Evolutionary conservation across 2,329 filamentous ascomycete species (phyloP).

Genomic region (Nannizzia gypsea): DNA sequence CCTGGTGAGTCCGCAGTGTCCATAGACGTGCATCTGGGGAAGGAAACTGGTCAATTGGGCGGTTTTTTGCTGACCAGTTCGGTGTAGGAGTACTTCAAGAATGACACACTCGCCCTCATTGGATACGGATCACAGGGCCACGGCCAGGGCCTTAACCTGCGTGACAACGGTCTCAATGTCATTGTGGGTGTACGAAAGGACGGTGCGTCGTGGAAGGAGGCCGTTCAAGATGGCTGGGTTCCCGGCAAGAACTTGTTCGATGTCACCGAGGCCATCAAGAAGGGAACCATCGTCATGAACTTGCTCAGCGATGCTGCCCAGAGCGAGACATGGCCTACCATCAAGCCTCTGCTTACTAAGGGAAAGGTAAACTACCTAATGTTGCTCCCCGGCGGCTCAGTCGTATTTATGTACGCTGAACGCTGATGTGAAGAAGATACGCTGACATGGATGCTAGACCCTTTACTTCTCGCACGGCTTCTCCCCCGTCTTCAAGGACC

Average conservation of each 20-base stretch:
- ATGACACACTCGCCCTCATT: slow-evolving; percentile 97
- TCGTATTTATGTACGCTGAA: too few relatives aligned
- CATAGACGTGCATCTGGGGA: too few relatives aligned
- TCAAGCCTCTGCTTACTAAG: slow-evolving; percentile 97
- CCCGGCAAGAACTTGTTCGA: slow-evolving; percentile 98
- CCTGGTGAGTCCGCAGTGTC: slow-evolving; percentile 51
- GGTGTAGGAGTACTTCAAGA: slow-evolving; percentile 91
- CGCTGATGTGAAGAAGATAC: background rate
- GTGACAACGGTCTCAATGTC: slow-evolving; percentile 98
- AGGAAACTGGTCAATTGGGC: background rate
- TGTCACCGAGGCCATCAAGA: slow-evolving; percentile 87
- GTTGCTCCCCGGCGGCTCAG: background rate
- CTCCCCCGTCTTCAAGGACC: slow-evolving; percentile 99
- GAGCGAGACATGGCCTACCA: slow-evolving; percentile 94
- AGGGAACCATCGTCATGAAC: slow-evolving; percentile 97
- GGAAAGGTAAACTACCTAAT: slow-evolving; percentile 90
- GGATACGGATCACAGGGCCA: slow-evolving; percentile 97
- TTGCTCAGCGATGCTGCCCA: slow-evolving; percentile 94
- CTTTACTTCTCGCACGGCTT: slow-evolving; percentile 99
- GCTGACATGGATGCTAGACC: slow-evolving; percentile 48
- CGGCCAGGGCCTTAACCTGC: slow-evolving; percentile 98
- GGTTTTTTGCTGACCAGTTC: slow-evolving; percentile 4
- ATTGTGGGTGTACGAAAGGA: slow-evolving; percentile 98
- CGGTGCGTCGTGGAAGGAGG: slow-evolving; percentile 97
- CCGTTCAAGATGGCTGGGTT: slow-evolving; percentile 92